Evolutionary conservation across 108 stramenopile species (phyloP), one percentile per base, ranked within the genome.

Genomic region (Cylindrotheca closterium): DNA sequence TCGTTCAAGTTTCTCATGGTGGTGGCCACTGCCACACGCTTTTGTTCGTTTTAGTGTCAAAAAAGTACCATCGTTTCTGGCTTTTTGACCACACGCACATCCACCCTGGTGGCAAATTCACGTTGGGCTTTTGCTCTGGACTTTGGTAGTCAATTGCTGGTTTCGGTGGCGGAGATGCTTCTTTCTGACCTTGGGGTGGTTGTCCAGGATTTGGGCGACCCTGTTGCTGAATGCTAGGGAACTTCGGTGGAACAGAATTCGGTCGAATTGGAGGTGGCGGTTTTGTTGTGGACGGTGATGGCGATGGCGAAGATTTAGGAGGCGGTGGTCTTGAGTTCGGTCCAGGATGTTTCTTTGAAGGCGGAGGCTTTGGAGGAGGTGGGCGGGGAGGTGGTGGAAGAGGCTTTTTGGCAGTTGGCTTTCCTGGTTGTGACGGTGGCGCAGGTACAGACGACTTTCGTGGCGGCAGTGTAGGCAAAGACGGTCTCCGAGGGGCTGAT

Each of bases 11-110:
- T 5, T 52, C 37, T 23, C 47, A 55, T 21, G 76, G 80, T 2
- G 82, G 82, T 47, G 82, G 82, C 82, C 82, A 83, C 48, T 86
- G 79, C 86, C 89, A 90, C 0, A 90, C 82, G 58, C 79, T 81
- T 48, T 74, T 80, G 58, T 91, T 91, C 18, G 74, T 86, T 29
- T 69, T 87, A 1, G 78, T 86, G 60, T 83, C 62, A 52, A 87
- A 91, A 63, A 86, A 91, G 59, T 91, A 91, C 89, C 89, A 91
- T 8, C 84, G 64, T 69, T 87, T 79, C 52, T 91, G 86, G 58
- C 79, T 78, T 55, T 87, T 91, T 1, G 83, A 85, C 86, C 86
- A 90, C 5, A 82, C 78, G 51, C 75, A 84, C 65, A 88, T 86
- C 90, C 90, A 91, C 2, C 81, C 85, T 23, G 78, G 68, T 26